Conservation (phyloP, 768 basidiomycete genomes). For the Amanita phalloides region DNA sequence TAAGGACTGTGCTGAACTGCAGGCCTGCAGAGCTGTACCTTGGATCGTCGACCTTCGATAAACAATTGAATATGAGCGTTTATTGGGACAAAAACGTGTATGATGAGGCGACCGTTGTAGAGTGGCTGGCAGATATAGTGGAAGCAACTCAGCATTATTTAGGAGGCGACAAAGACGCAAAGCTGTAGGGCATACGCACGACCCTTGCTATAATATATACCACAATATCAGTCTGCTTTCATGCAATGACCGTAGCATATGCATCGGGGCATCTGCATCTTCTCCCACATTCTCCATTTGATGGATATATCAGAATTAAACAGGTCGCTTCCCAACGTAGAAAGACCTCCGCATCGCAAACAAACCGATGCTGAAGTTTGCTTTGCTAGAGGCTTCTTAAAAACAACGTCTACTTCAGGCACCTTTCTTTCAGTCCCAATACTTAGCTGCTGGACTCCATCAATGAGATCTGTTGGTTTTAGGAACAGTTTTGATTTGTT, state of each 20-base stretch:
- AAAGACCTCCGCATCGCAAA: slow-evolving; percentile 52
- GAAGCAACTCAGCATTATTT: slow-evolving; percentile 22
- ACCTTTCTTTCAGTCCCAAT: slow-evolving; percentile 22
- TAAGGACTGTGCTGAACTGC: slow-evolving; percentile 12
- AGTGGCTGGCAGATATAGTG: slow-evolving; percentile 38
- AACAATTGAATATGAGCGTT: slow-evolving; percentile 21
- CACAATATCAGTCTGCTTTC: background rate
- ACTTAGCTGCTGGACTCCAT: slow-evolving; percentile 39
- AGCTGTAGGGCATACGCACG: background rate
- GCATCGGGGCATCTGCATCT: slow-evolving; percentile 46
- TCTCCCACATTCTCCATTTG: slow-evolving; percentile 56
- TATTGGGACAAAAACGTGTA: slow-evolving; percentile 38
- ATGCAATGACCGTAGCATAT: slow-evolving; percentile 61
- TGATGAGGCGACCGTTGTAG: slow-evolving; percentile 24
- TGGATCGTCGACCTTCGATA: slow-evolving; percentile 16
- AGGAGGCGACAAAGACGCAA: slow-evolving; percentile 2
- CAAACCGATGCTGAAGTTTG: slow-evolving; percentile 33
- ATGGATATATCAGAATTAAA: slow-evolving; percentile 19
- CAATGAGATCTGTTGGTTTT: slow-evolving; percentile 60
- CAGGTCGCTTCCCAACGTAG: slow-evolving; percentile 27
- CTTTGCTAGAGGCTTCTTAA: slow-evolving; percentile 41
- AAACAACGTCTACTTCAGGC: slow-evolving; percentile 51
- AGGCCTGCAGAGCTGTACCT: slow-evolving; percentile 23
- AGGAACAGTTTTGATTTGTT: slow-evolving; percentile 63
- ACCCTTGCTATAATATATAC: background rate